A percentile compares a stretch with the other conserved stretches of the same genome.
Evolutionary conservation across 768 basidiomycete genomes (phyloP).

Genomic region (Tulasnella calospora): DNA sequence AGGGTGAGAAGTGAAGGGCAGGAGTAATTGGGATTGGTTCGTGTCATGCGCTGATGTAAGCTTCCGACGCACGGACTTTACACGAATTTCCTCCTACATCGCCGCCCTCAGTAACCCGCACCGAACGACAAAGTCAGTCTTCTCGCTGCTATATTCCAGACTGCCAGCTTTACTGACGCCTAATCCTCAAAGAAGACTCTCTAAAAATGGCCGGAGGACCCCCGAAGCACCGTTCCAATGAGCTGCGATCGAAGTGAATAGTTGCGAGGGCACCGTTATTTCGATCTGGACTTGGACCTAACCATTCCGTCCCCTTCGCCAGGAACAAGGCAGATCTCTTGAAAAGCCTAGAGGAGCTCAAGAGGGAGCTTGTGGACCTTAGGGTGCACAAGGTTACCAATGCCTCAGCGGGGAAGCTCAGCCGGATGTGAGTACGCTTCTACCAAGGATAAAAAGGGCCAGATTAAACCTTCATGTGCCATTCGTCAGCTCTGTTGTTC

Average conservation of each 20-base stretch:
- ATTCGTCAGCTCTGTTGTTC: slow-evolving; percentile 72
- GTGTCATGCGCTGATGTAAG: background rate
- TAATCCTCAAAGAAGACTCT: background rate
- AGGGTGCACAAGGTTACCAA: slow-evolving; percentile 98
- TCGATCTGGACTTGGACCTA: background rate
- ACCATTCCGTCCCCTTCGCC: background rate
- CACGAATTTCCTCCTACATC: slow-evolving; percentile 1
- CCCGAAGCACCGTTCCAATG: slow-evolving; percentile 86
- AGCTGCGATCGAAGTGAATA: slow-evolving; percentile 89
- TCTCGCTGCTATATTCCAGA: background rate
- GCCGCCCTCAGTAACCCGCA: background rate
- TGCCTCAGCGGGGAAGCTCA: slow-evolving; percentile 90
- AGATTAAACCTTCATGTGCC: slow-evolving; percentile 4
- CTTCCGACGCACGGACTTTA: slow-evolving; percentile 5
- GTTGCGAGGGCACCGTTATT: background rate
- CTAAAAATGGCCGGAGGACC: slow-evolving; percentile 58
- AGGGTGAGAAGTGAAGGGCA: background rate
- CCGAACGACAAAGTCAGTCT: background rate
- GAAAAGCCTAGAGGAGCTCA: slow-evolving; percentile 90
- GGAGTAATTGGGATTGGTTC: background rate
- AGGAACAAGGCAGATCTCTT: slow-evolving; percentile 96
- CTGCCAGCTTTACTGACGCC: background rate
- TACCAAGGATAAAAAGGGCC: background rate
- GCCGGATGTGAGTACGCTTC: slow-evolving; percentile 73
- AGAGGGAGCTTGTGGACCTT: slow-evolving; percentile 87